phyloP scores from a whole-genome alignment of 306 rosid species.

The Ammopiptanthus mongolicus region DNA sequence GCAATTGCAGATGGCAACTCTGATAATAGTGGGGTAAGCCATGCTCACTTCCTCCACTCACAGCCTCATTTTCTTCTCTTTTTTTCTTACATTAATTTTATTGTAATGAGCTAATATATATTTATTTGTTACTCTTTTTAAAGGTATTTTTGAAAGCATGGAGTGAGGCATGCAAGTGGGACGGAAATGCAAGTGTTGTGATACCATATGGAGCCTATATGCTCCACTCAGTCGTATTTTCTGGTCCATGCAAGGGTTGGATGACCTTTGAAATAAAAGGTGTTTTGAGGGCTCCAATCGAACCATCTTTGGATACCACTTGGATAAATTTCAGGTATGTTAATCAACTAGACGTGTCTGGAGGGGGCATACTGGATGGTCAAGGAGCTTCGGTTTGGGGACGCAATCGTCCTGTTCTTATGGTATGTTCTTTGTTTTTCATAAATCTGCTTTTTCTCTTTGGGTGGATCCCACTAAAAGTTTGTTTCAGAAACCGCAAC shows the following conservation, averaged over 20 bases:
- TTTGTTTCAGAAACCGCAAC: no score
- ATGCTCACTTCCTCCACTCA: not conserved
- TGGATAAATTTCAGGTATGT: conserved; percentile 58
- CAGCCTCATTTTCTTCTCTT: no score
- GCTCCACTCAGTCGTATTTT: conserved; percentile 28
- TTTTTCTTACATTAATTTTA: not conserved
- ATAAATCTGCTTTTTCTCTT: not conserved
- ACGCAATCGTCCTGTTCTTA: conserved; percentile 24
- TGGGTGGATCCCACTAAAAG: not conserved
- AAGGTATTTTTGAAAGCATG: conserved; percentile 48
- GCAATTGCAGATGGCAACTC: conserved; percentile 21
- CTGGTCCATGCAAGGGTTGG: conserved; percentile 50
- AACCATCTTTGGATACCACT: conserved; percentile 1
- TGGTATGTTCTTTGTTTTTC: not conserved
- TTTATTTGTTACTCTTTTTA: not conserved
- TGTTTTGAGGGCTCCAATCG: conserved; percentile 37
- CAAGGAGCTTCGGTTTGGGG: conserved; percentile 55
- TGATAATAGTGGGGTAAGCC: conserved; percentile 31
- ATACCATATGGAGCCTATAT: conserved; percentile 39
- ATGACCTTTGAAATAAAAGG: conserved; percentile 36
- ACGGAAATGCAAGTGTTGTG: conserved; percentile 3
- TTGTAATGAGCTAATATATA: not conserved
- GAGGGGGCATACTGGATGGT: conserved; percentile 58
- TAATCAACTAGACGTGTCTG: conserved; percentile 26
- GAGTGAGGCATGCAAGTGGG: conserved; percentile 42